Evolutionary conservation across 352 stramenopile species (phyloP).

Genomic region (Hyaloperonospora brassicae): DNA sequence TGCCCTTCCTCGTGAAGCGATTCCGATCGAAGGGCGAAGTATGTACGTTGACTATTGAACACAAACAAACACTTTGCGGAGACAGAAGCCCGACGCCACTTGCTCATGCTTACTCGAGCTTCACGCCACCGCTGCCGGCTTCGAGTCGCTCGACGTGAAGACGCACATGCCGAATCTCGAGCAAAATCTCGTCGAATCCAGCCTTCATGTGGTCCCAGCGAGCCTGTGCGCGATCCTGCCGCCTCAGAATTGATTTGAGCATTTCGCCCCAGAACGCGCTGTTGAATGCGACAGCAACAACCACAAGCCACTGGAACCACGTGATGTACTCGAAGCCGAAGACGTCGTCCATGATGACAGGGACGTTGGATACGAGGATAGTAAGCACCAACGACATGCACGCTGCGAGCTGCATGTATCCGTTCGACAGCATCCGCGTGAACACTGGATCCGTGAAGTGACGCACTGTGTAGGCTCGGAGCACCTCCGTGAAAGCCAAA

Average conservation of each 20-base stretch:
- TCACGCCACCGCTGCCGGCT: constrained; percentile 14
- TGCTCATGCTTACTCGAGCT: constrained; percentile 19
- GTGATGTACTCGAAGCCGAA: constrained; percentile 65
- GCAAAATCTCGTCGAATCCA: constrained; percentile 48
- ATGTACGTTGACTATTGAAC: constrained; percentile 5
- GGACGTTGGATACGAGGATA: constrained; percentile 42
- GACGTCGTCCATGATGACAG: constrained; percentile 50
- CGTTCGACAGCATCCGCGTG: constrained; percentile 54
- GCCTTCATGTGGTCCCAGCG: constrained; percentile 41
- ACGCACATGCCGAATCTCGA: constrained; percentile 53
- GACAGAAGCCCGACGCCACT: not conserved
- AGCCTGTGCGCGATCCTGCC: constrained; percentile 27
- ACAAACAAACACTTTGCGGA: not conserved
- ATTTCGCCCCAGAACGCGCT: constrained; percentile 53
- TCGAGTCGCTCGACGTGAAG: constrained; percentile 49
- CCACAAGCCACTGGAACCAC: constrained; percentile 48
- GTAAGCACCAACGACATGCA: constrained; percentile 49
- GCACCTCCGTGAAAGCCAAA: constrained; percentile 61
- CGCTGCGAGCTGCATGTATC: constrained; percentile 50
- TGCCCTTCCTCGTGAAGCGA: constrained; percentile 2
- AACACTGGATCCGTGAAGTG: constrained; percentile 65
- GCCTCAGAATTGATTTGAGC: constrained; percentile 38
- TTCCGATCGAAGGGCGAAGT: constrained; percentile 1
- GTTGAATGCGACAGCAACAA: constrained; percentile 34
- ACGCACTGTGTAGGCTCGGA: constrained; percentile 70